These are phyloP conservation scores for Talaromyces sp. DNA, from an alignment of 2,329 filamentous ascomycete species.

Conservation along the genomic window DNA sequence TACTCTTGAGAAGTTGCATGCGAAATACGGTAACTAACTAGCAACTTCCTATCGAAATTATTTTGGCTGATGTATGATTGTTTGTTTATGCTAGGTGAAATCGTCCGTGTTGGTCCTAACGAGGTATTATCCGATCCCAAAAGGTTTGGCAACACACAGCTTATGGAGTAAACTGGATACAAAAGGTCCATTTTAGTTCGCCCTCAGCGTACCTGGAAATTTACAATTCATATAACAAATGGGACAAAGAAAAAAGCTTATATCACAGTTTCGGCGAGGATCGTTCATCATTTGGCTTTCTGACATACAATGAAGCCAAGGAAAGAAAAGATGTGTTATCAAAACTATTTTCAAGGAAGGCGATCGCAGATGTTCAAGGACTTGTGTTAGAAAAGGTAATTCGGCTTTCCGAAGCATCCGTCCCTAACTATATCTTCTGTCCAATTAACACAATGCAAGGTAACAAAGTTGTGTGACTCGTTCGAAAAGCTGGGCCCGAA, in stretches of 20 bases:
- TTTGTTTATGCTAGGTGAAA: conserved; percentile 12
- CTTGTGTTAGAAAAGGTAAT: conserved; percentile 16
- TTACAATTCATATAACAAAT: conserved; percentile 15
- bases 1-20: conserved; percentile 13
- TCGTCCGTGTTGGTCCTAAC: conserved; percentile 18
- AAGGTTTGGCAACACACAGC: neutral
- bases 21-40: conserved; percentile 12
- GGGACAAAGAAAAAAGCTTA: conserved; percentile 17
- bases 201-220: conserved; percentile 17
- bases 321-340: conserved; percentile 14
- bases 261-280: conserved; percentile 20
- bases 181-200: conserved; percentile 16
- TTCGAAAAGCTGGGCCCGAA: conserved; percentile 10
- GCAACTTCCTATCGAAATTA: neutral
- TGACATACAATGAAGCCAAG: conserved; percentile 17
- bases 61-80: neutral
- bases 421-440: neutral
- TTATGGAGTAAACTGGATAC: neutral
- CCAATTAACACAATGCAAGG: conserved; percentile 1
- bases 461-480: conserved; percentile 10
- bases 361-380: conserved; percentile 13
- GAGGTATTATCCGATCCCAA: conserved; percentile 9
- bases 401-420: neutral
- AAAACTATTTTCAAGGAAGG: conserved; percentile 15
- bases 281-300: conserved; percentile 12